Evolutionary conservation across 495 filamentous ascomycete genomes (phyloP).

Genomic region (Clohesyomyces aquaticus): DNA sequence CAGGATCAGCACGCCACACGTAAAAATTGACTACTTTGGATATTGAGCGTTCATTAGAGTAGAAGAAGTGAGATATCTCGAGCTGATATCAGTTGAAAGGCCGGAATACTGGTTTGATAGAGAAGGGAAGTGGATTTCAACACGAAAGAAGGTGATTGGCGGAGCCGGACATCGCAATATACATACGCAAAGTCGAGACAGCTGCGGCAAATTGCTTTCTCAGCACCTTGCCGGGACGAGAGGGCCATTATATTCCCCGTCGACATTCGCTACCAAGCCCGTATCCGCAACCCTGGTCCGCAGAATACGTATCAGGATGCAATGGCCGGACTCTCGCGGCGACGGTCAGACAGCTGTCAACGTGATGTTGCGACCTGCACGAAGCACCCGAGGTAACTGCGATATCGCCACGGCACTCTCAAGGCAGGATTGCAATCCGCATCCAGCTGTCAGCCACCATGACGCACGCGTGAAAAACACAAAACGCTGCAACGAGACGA

Average conservation of each 20-base stretch:
- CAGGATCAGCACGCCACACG: too few relatives aligned
- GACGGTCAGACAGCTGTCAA: too few relatives aligned
- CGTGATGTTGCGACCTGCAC: too few relatives aligned
- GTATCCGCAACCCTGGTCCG: conserved; percentile 1
- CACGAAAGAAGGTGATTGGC: conserved; percentile 20
- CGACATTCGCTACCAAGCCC: background rate
- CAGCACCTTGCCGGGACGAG: conserved; percentile 8
- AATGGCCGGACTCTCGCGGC: background rate
- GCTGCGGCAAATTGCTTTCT: conserved; percentile 30
- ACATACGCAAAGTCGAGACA: conserved; percentile 24
- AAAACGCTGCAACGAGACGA: background rate
- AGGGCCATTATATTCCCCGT: conserved; percentile 14
- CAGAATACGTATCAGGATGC: conserved; percentile 1
- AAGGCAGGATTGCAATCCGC: too few relatives aligned
- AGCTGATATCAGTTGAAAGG: conserved; percentile 1
- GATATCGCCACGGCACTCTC: too few relatives aligned
- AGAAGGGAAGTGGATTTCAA: conserved; percentile 11
- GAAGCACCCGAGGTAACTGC: too few relatives aligned
- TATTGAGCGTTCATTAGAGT: background rate
- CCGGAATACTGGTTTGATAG: conserved; percentile 14
- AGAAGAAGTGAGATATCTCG: background rate
- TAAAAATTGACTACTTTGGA: too few relatives aligned
- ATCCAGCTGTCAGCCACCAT: background rate
- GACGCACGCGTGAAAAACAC: background rate
- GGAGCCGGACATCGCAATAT: conserved; percentile 25